Evolutionary conservation across 768 basidiomycete species (phyloP), one percentile per base, ranked within the genome.

Genomic region (Calocybe cyanea): DNA sequence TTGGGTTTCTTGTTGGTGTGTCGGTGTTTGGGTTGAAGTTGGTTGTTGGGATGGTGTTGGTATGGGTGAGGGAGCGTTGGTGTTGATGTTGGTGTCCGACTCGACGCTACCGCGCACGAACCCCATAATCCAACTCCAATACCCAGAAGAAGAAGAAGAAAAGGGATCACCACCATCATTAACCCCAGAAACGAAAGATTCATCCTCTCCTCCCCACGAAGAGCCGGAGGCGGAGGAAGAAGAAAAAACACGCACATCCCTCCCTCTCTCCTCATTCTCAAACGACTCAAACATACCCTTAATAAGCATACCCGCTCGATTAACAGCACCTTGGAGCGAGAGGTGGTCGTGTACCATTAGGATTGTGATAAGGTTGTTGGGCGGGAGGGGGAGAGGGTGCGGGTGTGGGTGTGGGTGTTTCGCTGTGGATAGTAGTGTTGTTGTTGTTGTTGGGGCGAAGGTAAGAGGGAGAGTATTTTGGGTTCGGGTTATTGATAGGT

Each of bases 361-460:
- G 24, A 83, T 57, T 3, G 68, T 61, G 34, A 85, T 67, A 28
- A 83, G 56, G 45, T 80, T 83, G 54, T 66, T n/a, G n/a, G n/a
- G n/a, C n/a, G n/a, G n/a, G n/a, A n/a, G n/a, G n/a, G n/a, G n/a
- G n/a, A n/a, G n/a, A n/a, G n/a, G n/a, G n/a, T n/a, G n/a, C n/a
- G n/a, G n/a, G n/a, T n/a, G n/a, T n/a, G n/a, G n/a, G n/a, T n/a
- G n/a, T n/a, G n/a, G n/a, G n/a, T n/a, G n/a, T n/a, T n/a, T n/a
- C n/a, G n/a, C n/a, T n/a, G n/a, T n/a, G n/a, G n/a, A n/a, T n/a
- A n/a, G n/a, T n/a, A n/a, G n/a, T n/a, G n/a, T n/a, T n/a, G n/a
- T n/a, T n/a, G n/a, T n/a, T n/a, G n/a, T n/a, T n/a, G n/a, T n/a
- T n/a, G n/a, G n/a, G n/a, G n/a, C n/a, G n/a, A n/a, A n/a, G n/a